Percentiles rank a stretch among this genome's conserved stretches.
Conservation (phyloP, 2,329 filamentous ascomycete genomes). For the Aspergillus uvarum region DNA sequence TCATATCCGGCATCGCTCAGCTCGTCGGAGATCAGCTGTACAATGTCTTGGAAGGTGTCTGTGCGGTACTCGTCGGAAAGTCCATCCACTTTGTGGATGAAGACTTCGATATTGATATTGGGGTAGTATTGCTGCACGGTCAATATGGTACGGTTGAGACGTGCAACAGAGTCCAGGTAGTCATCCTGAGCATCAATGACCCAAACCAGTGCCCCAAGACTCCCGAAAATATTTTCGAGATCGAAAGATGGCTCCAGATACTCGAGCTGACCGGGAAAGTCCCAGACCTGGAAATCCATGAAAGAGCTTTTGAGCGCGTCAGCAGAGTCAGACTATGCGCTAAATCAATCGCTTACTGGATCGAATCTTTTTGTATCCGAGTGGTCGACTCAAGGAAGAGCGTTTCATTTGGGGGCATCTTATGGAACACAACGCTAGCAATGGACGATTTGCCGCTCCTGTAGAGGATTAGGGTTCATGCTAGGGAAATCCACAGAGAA, state of each 20-base stretch:
- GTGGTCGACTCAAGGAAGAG: conserved; percentile 94
- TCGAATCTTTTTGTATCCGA: conserved; percentile 88
- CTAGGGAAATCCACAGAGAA: neutral
- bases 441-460: conserved; percentile 99
- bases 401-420: conserved; percentile 92
- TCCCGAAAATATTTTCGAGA: conserved; percentile 88
- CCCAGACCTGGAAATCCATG: conserved; percentile 99
- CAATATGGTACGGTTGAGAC: conserved; percentile 84
- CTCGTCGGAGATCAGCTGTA: conserved; percentile 94
- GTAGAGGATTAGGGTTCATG: conserved; percentile 20
- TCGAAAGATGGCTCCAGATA: conserved; percentile 88
- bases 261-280: conserved; percentile 92
- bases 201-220: conserved; percentile 94
- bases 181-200: conserved; percentile 98
- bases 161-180: conserved; percentile 85
- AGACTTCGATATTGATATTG: conserved; percentile 94
- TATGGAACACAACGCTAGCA: conserved; percentile 98
- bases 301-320: conserved; percentile 68
- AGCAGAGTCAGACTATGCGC: neutral
- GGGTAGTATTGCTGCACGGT: conserved; percentile 86
- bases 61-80: conserved; percentile 94
- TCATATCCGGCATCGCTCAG: conserved; percentile 90
- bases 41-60: conserved; percentile 94
- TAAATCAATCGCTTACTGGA: conserved; percentile 66
- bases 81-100: conserved; percentile 99